These are phyloP conservation scores for Cyberlindnera samutprakarnensis DNA, from an alignment of 805 yeast species.

Conservation along the genomic window DNA sequence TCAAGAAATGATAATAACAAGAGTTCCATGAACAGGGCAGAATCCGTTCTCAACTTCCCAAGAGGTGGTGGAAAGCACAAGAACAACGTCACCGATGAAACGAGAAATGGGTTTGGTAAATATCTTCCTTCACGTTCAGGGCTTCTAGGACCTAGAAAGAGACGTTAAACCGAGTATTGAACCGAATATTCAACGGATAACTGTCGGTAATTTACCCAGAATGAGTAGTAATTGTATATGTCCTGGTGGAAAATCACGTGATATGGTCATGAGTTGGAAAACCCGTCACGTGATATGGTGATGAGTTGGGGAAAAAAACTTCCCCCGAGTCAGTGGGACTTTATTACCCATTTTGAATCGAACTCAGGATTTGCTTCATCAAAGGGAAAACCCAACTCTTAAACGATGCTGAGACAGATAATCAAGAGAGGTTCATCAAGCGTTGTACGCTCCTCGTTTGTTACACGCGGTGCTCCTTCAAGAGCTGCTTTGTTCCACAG, in stretches of 20 bases:
- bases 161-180: neutral
- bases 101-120: neutral
- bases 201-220: too few relatives aligned
- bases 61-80: constrained; percentile 2
- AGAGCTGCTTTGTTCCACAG: too few relatives aligned
- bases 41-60: constrained; percentile 1
- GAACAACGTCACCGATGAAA: neutral
- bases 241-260: neutral
- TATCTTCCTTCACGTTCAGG: constrained; percentile 4
- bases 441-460: constrained; percentile 4
- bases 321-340: too few relatives aligned
- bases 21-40: neutral
- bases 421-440: constrained; percentile 1
- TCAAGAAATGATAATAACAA: neutral
- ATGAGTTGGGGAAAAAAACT: too few relatives aligned
- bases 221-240: neutral
- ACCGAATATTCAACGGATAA: too few relatives aligned
- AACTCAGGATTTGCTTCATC: too few relatives aligned
- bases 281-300: neutral
- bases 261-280: neutral
- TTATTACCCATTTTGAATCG: too few relatives aligned
- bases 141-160: neutral
- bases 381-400: too few relatives aligned
- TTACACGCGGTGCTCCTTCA: too few relatives aligned
- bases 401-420: constrained; percentile 8